Conservation (phyloP, 257 asterid species). For the Przewalskia tangutica region DNA sequence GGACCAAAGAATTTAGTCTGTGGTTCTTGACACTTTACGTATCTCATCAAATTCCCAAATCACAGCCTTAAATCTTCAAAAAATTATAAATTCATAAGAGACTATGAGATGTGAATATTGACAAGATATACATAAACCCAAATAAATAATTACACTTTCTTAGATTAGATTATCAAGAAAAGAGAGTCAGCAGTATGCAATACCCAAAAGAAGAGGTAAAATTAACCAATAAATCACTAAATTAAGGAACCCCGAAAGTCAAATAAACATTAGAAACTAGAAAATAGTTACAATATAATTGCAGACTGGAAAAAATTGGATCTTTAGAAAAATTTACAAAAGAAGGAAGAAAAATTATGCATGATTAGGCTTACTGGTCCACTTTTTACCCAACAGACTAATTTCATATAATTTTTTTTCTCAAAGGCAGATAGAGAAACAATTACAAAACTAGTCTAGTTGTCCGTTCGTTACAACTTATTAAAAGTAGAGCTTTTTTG, state of each 20-base stretch:
- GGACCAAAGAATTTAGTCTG: conserved; percentile 1
- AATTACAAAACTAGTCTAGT: conserved; percentile 10
- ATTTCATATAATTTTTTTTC: neutral
- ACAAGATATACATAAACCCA: neutral
- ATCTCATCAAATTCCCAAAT: neutral
- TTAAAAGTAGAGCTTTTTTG: too few species aligned
- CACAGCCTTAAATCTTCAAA: conserved; percentile 4
- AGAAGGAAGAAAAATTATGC: neutral
- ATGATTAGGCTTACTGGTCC: conserved; percentile 23
- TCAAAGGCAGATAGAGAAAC: conserved; percentile 12
- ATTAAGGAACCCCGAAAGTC: neutral
- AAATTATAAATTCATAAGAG: neutral
- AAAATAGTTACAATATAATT: neutral
- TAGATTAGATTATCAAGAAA: neutral
- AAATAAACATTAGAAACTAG: neutral
- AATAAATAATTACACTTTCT: neutral
- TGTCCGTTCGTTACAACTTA: too few species aligned
- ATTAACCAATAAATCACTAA: neutral
- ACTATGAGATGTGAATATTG: neutral
- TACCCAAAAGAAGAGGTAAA: neutral
- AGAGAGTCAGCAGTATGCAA: conserved; percentile 13
- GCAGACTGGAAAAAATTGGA: neutral
- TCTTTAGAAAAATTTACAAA: conserved; percentile 6
- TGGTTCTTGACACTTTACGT: conserved; percentile 1
- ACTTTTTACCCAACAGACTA: neutral